Conservation (phyloP, 192 early-diverging fungal species). For the Coemansia sp. region DNA sequence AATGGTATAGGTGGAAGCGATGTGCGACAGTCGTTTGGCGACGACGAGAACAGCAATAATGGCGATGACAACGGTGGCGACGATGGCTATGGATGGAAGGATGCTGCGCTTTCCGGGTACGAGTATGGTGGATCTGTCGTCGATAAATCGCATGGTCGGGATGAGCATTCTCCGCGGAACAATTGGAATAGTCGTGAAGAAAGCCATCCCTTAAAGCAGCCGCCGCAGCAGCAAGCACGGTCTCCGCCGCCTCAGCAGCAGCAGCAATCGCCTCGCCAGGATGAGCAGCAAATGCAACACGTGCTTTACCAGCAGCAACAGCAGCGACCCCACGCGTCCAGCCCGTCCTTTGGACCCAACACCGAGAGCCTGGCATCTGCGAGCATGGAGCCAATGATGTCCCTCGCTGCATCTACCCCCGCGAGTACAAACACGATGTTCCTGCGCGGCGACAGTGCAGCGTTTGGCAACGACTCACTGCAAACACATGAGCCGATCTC, state of each 20-base stretch:
- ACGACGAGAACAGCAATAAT: neutral
- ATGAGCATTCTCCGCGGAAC: neutral
- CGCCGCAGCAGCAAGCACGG: neutral
- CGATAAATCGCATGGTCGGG: neutral
- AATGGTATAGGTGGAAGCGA: conserved; percentile 5
- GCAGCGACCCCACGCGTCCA: neutral
- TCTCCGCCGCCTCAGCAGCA: conserved; percentile 18
- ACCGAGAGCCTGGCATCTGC: neutral
- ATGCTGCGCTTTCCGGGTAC: conserved; percentile 25
- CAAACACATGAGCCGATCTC: neutral
- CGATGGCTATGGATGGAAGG: conserved; percentile 4
- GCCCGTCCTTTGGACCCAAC: conserved; percentile 19
- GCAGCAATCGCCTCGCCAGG: neutral
- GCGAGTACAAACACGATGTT: conserved; percentile 2
- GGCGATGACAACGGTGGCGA: neutral
- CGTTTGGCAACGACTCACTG: neutral
- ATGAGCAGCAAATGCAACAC: neutral
- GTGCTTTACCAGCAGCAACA: conserved; percentile 12
- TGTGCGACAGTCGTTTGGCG: conserved; percentile 9
- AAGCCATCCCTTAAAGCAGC: conserved; percentile 4
- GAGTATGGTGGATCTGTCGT: conserved; percentile 28
- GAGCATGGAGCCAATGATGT: neutral
- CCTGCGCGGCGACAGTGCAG: neutral
- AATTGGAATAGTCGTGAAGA: conserved; percentile 3
- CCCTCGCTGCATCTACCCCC: neutral